Base-by-base conservation (phyloP, 352 stramenopile species). In the Peronosclerospora sorghi region DNA sequence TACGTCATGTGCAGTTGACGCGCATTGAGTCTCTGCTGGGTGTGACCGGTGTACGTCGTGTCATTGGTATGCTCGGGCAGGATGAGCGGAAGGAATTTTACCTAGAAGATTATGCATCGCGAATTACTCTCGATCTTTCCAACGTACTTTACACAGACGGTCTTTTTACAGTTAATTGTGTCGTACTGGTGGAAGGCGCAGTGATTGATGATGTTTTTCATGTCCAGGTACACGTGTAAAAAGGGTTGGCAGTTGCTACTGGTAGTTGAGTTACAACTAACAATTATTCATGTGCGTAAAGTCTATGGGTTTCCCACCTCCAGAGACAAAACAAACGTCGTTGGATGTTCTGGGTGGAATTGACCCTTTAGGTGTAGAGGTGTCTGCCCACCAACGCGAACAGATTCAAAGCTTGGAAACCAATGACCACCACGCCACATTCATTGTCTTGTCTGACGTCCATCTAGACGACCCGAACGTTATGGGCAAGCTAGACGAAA, bases 401-500 rank as follows among this genome's bases (percentile, higher is more conserved):
- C 69, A 90, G 36, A 94, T 96, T 35, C 56, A 63, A 28, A 48
- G 63, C 41, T 54, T 96, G 7, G 87, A 96, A 59, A 60, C 60
- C 8, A 62, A 72, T 13, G 83, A 89, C 38, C 74, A 91, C 42
- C 73, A 95, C 29, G 67, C 79, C 5, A 86, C 83, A 42, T 96
- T 97, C 60, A 95, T 97, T 19, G 67, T 97, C 39, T 51, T 98
- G 17, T 96, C 86, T 8, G 86, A 97, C 52, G 83, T 98, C 10
- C 78, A 96, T 57, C 50, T 98, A 50, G 91, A 98, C 59, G 83
- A 96, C 23, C 83, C 83, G 10, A 61, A 81, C 14, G 84, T 96
- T 14, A 77, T 97, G 59, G 73, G 78, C 30, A 84, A 94, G 42
- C 68, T 98, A 24, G 73, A 94, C 45, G 47, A 79, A 20, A 62